Percentiles rank a stretch among this genome's conserved stretches.
Evolutionary conservation across 805 yeast genomes (phyloP).

Genomic region (Vanderwaltozyma polyspora): DNA sequence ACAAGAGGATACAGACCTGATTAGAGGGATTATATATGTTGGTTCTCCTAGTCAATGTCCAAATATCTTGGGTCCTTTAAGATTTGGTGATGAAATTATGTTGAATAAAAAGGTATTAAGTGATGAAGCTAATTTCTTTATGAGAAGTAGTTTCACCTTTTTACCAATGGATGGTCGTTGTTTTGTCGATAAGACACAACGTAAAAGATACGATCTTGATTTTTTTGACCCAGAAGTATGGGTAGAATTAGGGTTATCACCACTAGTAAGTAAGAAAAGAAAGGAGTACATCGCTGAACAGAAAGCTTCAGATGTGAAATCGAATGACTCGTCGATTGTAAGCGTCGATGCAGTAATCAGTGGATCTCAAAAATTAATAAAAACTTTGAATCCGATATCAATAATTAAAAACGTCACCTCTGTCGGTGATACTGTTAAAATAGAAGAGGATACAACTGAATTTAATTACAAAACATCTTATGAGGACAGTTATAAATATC

Average conservation of each 20-base stretch:
- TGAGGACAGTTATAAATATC: slow-evolving; percentile 53
- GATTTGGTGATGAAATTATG: slow-evolving; percentile 72
- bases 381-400: slow-evolving; percentile 9
- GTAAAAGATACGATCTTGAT: slow-evolving; percentile 53
- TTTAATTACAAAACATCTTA: slow-evolving; percentile 22
- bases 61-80: slow-evolving; percentile 74
- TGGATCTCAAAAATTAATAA: slow-evolving; percentile 7
- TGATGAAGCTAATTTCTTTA: slow-evolving; percentile 73
- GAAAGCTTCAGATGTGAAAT: not conserved
- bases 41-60: slow-evolving; percentile 81
- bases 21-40: slow-evolving; percentile 68
- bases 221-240: slow-evolving; percentile 72
- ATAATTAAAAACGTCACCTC: slow-evolving; percentile 6
- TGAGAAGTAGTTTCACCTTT: slow-evolving; percentile 76
- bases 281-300: slow-evolving; percentile 3
- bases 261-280: slow-evolving; percentile 43
- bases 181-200: slow-evolving; percentile 52
- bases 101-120: slow-evolving; percentile 65
- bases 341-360: not conserved
- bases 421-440: not conserved
- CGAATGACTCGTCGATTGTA: not conserved
- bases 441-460: slow-evolving; percentile 7
- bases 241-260: slow-evolving; percentile 66
- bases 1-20: slow-evolving; percentile 52
- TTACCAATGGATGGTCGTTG: slow-evolving; percentile 67